A percentile compares a stretch with the other conserved stretches of the same genome.
Evolutionary conservation across 73 alveolate genomes (phyloP).

Genomic region (Tetrahymena borealis): DNA sequence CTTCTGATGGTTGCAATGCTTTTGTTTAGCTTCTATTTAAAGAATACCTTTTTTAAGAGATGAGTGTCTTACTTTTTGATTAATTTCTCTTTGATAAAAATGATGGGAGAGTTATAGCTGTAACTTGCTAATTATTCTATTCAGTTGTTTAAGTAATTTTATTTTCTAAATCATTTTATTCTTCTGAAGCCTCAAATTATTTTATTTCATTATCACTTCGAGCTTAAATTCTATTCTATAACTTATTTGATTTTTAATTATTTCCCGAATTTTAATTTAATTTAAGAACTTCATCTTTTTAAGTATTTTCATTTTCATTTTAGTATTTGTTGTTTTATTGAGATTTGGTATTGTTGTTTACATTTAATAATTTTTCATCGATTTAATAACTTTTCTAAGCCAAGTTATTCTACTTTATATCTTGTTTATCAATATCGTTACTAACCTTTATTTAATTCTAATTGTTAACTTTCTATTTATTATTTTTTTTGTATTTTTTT

Average conservation of each 20-base stretch:
- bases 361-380: too few species aligned
- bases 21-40: not conserved
- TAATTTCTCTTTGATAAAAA: not conserved
- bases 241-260: too few species aligned
- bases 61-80: not conserved
- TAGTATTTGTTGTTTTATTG: too few species aligned
- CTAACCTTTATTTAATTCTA: not conserved
- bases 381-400: not conserved
- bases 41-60: not conserved
- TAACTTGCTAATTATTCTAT: not conserved
- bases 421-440: not conserved
- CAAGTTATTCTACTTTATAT: not conserved
- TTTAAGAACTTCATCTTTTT: too few species aligned
- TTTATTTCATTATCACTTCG: too few species aligned
- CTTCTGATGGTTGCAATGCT: not conserved
- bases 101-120: not conserved
- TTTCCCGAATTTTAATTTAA: too few species aligned
- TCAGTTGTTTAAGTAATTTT: not conserved
- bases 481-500: not conserved
- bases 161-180: too few species aligned
- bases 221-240: too few species aligned
- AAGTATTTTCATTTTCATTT: too few species aligned
- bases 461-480: not conserved
- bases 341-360: too few species aligned
- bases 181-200: too few species aligned